Conservation (phyloP, 164 flowering plant genomes). For the Platanus orientalis region DNA sequence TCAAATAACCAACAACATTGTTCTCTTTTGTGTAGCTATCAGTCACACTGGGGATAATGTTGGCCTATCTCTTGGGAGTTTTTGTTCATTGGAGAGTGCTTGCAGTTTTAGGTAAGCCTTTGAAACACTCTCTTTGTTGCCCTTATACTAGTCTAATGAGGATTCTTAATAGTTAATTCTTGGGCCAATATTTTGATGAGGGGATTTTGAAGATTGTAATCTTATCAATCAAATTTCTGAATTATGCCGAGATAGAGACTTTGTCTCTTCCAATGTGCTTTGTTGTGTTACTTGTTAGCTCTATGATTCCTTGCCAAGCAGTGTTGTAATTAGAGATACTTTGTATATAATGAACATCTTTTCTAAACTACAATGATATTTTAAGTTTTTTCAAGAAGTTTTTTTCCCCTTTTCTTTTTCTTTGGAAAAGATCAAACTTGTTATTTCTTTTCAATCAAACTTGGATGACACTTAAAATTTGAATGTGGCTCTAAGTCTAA, state of each 20-base stretch:
- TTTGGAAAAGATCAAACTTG: no score
- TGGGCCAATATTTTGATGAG: background rate
- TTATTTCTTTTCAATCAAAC: no score
- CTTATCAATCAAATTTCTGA: background rate
- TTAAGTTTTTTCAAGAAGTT: no score
- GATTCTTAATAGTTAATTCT: background rate
- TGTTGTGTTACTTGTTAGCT: no score
- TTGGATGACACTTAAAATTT: no score
- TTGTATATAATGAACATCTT: no score
- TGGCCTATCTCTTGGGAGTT: slow-evolving; percentile 77
- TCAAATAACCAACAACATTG: background rate
- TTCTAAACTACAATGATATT: no score
- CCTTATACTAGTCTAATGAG: background rate
- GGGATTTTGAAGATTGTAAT: background rate
- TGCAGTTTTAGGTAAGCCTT: slow-evolving; percentile 66
- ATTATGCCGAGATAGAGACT: background rate
- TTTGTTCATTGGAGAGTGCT: slow-evolving; percentile 76
- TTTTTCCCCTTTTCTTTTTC: no score
- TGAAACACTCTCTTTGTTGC: background rate
- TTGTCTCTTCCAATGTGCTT: background rate
- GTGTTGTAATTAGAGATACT: no score
- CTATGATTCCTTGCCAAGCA: no score
- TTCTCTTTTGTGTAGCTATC: slow-evolving; percentile 49
- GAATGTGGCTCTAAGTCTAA: no score
- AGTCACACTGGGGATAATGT: slow-evolving; percentile 77